Percentiles rank a stretch among this genome's conserved stretches.
Conservation (phyloP, 2,329 filamentous ascomycete genomes). For the Claviceps purpurea region DNA sequence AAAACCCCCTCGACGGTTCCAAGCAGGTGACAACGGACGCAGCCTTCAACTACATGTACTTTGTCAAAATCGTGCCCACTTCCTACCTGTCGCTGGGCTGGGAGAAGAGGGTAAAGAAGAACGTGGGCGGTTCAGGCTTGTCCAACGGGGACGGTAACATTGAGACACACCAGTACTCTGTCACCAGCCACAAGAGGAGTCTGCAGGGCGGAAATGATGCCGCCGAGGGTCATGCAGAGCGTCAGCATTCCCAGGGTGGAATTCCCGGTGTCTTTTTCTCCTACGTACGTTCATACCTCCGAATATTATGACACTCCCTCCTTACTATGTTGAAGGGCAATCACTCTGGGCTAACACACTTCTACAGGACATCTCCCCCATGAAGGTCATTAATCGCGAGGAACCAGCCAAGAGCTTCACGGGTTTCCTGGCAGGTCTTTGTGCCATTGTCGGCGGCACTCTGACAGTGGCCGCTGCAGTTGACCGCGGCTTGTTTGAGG, state of each 20-base stretch:
- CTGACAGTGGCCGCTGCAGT: conserved; percentile 90
- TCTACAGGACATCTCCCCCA: conserved; percentile 81
- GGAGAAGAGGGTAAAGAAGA: conserved; percentile 42
- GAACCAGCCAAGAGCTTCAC: conserved; percentile 78
- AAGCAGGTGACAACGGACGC: conserved; percentile 66
- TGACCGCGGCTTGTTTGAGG: conserved; percentile 85
- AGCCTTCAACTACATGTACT: conserved; percentile 97
- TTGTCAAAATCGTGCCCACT: conserved; percentile 94
- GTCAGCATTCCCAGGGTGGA: conserved; percentile 75
- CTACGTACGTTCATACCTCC: conserved; percentile 51
- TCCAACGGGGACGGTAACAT: conserved; percentile 61
- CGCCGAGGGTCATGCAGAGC: conserved; percentile 81
- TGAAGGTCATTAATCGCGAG: conserved; percentile 98
- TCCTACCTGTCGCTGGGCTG: conserved; percentile 88
- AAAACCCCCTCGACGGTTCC: conserved; percentile 79
- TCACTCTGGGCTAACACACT: not conserved
- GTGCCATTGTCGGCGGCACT: conserved; percentile 87
- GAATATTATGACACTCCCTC: not conserved
- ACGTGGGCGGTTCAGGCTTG: conserved; percentile 20
- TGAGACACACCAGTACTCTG: conserved; percentile 96
- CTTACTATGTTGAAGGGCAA: not conserved
- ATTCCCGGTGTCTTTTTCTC: conserved; percentile 98
- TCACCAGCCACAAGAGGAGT: conserved; percentile 90
- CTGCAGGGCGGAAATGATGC: conserved; percentile 71
- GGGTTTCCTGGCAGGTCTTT: conserved; percentile 85